Evolutionary conservation across 2,329 filamentous ascomycete species (phyloP), one percentile per base, ranked within the genome.

Genomic region (Cordyceps javanica): DNA sequence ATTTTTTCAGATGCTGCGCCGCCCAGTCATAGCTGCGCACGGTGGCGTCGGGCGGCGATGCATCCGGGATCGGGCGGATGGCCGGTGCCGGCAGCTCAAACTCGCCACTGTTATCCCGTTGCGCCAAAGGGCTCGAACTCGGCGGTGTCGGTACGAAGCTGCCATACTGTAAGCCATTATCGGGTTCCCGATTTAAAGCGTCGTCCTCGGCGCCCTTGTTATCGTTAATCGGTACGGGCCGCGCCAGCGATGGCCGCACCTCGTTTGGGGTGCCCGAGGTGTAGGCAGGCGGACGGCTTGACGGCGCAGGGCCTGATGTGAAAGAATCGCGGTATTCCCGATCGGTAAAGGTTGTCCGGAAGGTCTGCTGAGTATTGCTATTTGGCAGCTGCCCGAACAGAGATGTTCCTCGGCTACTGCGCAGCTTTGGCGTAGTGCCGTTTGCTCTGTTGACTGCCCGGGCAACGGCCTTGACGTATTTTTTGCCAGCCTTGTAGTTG

Each of bases 401-500:
- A 34, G 54, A 57, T 21, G 54, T 44, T 3, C 25, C 45, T 41
- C 54, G 45, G 28, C 25, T 50, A 65, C 63, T 50, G 64, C 66
- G 55, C 69, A 60, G 23, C 73, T 69, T 36, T 64, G 64, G 10
- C 85, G 82, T 57, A 0, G 82, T 81, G 59, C 76, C 71, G 60
- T 81, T 76, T 69, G 83, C 72, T 75, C 83, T 73, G 75, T 82
- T 79, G 61, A 94, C 81, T 59, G 91, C 90, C 61, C 88, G 83
- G 25, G 81, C 75, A 54, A 97, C 86, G 58, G 85, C 86, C 73
- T 97, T 97, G 72, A 97, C 81, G 69, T 91, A 88, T 75, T 97
- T 97, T 76, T 97, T 97, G 60, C 91, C 93, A 58, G 86, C 86
- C 80, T 96, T 96, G 79, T 97, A 97, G 73, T 97, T 85, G 65